Conservation (phyloP, 306 rosid species). For the Purshia tridentata region DNA sequence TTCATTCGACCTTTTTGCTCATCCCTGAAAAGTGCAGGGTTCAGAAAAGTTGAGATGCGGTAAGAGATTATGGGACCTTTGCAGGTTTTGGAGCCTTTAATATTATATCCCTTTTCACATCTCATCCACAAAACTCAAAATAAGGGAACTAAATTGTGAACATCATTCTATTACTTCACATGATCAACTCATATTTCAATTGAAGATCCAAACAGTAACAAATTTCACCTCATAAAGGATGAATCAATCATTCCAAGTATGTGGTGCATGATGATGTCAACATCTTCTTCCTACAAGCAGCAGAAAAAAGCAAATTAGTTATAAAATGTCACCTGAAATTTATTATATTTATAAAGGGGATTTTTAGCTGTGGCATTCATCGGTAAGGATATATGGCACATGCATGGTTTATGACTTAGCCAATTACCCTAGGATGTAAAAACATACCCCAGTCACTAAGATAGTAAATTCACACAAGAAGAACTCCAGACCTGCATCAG, state of each 20-base stretch:
- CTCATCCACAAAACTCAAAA: not conserved
- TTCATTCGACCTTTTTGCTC: constrained; percentile 32
- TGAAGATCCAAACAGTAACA: constrained; percentile 17
- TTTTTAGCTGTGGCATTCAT: not conserved
- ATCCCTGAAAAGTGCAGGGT: constrained; percentile 33
- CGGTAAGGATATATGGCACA: not conserved
- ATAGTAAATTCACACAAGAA: not conserved
- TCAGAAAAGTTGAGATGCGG: not conserved
- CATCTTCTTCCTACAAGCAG: constrained; percentile 77
- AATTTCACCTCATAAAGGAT: constrained; percentile 42
- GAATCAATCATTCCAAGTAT: constrained; percentile 54
- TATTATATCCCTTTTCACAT: not conserved
- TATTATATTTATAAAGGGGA: not conserved
- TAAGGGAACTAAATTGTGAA: not conserved
- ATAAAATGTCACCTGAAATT: constrained; percentile 12
- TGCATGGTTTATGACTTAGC: not conserved
- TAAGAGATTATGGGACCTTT: not conserved
- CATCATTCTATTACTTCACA: not conserved
- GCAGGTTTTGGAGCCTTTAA: not conserved
- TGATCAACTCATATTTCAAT: constrained; percentile 12
- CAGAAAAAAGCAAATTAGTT: constrained; percentile 13
- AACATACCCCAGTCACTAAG: not conserved
- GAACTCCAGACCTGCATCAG: constrained; percentile 58
- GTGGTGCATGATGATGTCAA: constrained; percentile 76
- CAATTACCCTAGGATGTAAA: not conserved